phyloP scores from a whole-genome alignment of 2,329 filamentous ascomycete genomes.

The Aphanocladium album region DNA sequence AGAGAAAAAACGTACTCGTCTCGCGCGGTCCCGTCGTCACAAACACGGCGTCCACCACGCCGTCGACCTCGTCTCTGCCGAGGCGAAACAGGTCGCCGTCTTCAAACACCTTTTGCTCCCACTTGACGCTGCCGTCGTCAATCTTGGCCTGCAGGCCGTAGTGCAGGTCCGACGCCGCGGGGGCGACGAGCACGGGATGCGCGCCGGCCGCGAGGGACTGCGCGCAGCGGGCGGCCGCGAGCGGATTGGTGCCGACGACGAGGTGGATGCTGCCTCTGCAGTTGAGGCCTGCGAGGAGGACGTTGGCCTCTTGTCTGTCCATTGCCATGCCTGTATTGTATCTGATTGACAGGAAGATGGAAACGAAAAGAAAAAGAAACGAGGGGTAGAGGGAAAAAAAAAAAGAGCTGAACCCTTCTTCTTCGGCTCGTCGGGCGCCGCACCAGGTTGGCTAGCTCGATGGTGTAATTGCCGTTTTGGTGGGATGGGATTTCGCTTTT shows the following conservation, averaged over 20 bases:
- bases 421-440: constrained; percentile 5
- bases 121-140: constrained; percentile 60
- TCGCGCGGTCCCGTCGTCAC: constrained; percentile 59
- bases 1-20: constrained; percentile 26
- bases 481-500: background rate
- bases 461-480: constrained; percentile 11
- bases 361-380: background rate
- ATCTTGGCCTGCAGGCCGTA: constrained; percentile 57
- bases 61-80: constrained; percentile 72
- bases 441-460: background rate
- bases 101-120: constrained; percentile 61
- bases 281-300: constrained; percentile 69
- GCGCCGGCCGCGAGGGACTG: constrained; percentile 81
- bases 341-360: background rate
- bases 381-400: background rate
- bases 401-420: constrained; percentile 31
- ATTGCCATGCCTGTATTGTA: background rate
- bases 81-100: constrained; percentile 68
- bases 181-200: constrained; percentile 70
- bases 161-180: constrained; percentile 55
- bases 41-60: constrained; percentile 87
- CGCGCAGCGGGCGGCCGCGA: constrained; percentile 77
- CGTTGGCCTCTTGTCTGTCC: constrained; percentile 21
- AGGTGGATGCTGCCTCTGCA: constrained; percentile 71
- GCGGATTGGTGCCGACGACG: constrained; percentile 77